Evolutionary conservation across 305 asterid genomes (phyloP), one percentile per base, ranked within the genome.

Genomic region (Solanum hybrid): DNA sequence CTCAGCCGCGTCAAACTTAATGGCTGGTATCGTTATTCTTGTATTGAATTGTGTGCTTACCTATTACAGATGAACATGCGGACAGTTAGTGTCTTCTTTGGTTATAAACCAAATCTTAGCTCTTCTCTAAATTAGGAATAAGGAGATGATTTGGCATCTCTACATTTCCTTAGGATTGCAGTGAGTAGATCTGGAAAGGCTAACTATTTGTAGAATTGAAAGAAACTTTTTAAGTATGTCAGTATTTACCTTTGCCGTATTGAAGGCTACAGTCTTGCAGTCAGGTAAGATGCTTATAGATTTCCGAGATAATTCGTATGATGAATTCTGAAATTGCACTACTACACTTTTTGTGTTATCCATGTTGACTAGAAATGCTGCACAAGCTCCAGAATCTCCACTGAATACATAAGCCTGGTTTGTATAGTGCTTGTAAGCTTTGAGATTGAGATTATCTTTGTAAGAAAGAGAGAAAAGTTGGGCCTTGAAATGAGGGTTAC

Each of bases 271-370:
- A 1, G 75, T 90, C 66, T 87, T 92, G 94, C 98, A 96, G 88
- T 96, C 97, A 2, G 97, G 98, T 88, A 97, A 89, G 91, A 97
- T 95, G 94, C 98, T 95, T 88, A 97, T 95, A 38, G 99, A 97
- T 56, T 89, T 89, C 12, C 88, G 95, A 87, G 97, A 96, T 87
- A 97, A 93, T 60, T 87, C 72, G 37, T 92, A 95, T 0, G 92
- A 88, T 2, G 75, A 90, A 87, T 94, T 92, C 86, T 71, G 91
- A 88, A 97, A 97, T 37, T 90, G 93, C 76, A 95, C 93, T 10
- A n/a, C 69, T 11, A 89, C 96, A 10, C 32, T 82, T 2, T 35
- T 84, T 77, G 7, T 51, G 5, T 38, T 86, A 86, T 94, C 94
- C 46, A 86, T 85, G 88, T 97, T 97, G 87, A 96, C 90, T 16